Evolutionary conservation across 768 basidiomycete genomes (phyloP).

Genomic region (Tylopilus felleus): DNA sequence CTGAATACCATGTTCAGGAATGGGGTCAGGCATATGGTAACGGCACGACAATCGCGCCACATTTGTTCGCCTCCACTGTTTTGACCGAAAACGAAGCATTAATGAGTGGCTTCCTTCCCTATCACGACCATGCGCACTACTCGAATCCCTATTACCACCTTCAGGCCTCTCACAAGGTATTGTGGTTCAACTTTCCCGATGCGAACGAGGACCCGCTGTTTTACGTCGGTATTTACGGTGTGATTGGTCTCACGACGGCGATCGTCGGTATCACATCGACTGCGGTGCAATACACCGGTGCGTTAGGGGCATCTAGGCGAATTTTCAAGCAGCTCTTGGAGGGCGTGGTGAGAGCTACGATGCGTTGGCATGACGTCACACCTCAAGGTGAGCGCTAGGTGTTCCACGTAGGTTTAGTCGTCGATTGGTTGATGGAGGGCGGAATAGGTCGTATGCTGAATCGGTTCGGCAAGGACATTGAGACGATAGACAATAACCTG

Average conservation of each 20-base stretch:
- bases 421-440: background rate
- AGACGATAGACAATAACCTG: slow-evolving; percentile 78
- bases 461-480: slow-evolving; percentile 83
- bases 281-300: slow-evolving; percentile 57
- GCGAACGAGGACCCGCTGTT: slow-evolving; percentile 64
- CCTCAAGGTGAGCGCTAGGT: slow-evolving; percentile 53
- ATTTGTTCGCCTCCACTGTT: slow-evolving; percentile 17
- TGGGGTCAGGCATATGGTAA: slow-evolving; percentile 28
- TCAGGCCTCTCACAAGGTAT: slow-evolving; percentile 1
- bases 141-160: slow-evolving; percentile 17
- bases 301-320: slow-evolving; percentile 33
- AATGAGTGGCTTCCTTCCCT: slow-evolving; percentile 25
- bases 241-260: slow-evolving; percentile 51
- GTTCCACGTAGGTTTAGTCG: background rate
- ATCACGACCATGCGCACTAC: slow-evolving; percentile 14
- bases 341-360: slow-evolving; percentile 75
- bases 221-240: slow-evolving; percentile 66
- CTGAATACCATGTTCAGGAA: slow-evolving; percentile 16
- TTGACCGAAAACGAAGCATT: slow-evolving; percentile 30
- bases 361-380: slow-evolving; percentile 82
- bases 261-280: slow-evolving; percentile 44
- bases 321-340: slow-evolving; percentile 54
- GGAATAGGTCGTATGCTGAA: slow-evolving; percentile 74
- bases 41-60: slow-evolving; percentile 3
- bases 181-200: slow-evolving; percentile 37